Conservation (phyloP, 2,329 filamentous ascomycete species). For the Bipolaris victoriae region DNA sequence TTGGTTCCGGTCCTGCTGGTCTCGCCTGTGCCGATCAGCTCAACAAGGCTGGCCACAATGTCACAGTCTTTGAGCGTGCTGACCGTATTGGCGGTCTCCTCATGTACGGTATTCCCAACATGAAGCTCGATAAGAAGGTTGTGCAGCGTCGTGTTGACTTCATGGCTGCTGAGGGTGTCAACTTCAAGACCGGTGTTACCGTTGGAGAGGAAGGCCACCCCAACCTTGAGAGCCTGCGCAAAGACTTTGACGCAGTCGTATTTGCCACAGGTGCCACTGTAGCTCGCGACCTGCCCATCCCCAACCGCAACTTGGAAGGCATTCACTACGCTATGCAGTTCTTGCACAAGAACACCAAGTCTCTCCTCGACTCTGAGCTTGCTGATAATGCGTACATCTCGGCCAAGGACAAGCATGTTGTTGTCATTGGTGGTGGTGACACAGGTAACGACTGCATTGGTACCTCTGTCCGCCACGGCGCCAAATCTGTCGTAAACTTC, state of each 20-base stretch:
- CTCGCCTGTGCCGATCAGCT: conserved; percentile 91
- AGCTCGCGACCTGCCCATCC: conserved; percentile 88
- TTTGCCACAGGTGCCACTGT: conserved; percentile 93
- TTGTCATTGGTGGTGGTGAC: conserved; percentile 97
- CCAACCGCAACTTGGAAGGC: conserved; percentile 83
- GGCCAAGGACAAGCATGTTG: conserved; percentile 92
- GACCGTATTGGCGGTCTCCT: conserved; percentile 89
- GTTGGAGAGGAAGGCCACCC: conserved; percentile 78
- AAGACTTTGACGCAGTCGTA: conserved; percentile 80
- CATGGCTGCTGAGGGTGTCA: conserved; percentile 86
- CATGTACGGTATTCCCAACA: conserved; percentile 99
- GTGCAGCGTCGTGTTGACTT: conserved; percentile 95
- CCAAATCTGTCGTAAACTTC: conserved; percentile 96
- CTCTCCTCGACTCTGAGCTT: conserved; percentile 88
- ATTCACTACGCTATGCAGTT: conserved; percentile 98
- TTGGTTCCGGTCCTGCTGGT: conserved; percentile 91
- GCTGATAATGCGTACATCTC: conserved; percentile 86
- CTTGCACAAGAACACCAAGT: conserved; percentile 97
- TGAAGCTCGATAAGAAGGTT: conserved; percentile 98
- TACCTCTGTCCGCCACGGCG: conserved; percentile 92
- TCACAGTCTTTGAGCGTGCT: conserved; percentile 91
- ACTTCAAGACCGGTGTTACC: conserved; percentile 77
- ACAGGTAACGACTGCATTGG: conserved; percentile 98
- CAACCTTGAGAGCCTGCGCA: conserved; percentile 73
- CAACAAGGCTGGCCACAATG: conserved; percentile 86